A percentile compares a stretch with the other conserved stretches of the same genome.
Evolutionary conservation across 768 basidiomycete species (phyloP).

Genomic region (Epithele typhae): DNA sequence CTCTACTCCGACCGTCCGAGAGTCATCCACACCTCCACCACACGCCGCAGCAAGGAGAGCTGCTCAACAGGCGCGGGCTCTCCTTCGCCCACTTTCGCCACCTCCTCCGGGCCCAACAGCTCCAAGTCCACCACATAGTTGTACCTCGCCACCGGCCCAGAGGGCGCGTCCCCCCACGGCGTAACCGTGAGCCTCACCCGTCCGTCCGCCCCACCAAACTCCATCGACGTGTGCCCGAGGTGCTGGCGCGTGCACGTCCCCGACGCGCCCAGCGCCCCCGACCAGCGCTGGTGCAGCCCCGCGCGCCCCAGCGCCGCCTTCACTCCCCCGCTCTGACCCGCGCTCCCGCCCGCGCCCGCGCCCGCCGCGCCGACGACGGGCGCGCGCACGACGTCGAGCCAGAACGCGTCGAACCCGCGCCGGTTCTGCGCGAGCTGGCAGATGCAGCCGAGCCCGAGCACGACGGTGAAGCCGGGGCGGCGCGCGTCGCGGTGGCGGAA

Average conservation of each 20-base stretch:
- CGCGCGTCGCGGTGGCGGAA: neutral
- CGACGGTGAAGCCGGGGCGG: neutral
- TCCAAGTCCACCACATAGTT: neutral
- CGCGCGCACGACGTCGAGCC: neutral
- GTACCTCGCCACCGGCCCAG: neutral
- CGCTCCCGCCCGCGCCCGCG: neutral
- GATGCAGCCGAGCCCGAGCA: neutral
- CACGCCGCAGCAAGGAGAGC: too few relatives aligned
- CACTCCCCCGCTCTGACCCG: too few relatives aligned
- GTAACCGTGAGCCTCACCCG: neutral
- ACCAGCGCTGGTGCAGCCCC: neutral
- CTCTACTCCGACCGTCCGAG: too few relatives aligned
- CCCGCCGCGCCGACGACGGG: too few relatives aligned
- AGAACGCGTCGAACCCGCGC: constrained; percentile 3
- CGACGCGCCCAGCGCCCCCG: neutral
- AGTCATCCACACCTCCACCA: too few relatives aligned
- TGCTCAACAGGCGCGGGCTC: too few relatives aligned
- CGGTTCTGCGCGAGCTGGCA: constrained; percentile 2
- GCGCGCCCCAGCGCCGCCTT: too few relatives aligned
- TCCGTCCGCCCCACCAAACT: neutral
- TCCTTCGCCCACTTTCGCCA: too few relatives aligned
- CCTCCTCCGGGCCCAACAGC: neutral
- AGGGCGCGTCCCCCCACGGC: neutral
- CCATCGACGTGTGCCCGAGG: neutral
- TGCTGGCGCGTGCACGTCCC: neutral